Evolutionary conservation across 2,329 filamentous ascomycete species (phyloP), one percentile per base, ranked within the genome.

Genomic region (Claviceps sp.): DNA sequence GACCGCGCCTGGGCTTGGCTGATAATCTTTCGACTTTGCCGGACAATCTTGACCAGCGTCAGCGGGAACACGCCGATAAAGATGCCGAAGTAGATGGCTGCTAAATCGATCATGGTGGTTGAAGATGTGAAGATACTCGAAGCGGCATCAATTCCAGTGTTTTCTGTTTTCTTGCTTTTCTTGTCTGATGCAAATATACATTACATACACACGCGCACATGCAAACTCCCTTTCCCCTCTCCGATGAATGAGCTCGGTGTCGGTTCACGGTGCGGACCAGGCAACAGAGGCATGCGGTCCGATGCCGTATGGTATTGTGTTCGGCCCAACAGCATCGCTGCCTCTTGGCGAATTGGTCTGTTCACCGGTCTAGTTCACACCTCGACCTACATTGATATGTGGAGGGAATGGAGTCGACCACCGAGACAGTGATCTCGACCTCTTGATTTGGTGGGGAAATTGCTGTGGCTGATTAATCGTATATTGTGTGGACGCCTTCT

Each of bases 61-160:
- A 63, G 60, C 13, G 60, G 48, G n/a, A 61, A 61, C 30, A 61
- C 50, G n/a, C 60, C 61, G 7, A 62, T 3, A 22, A 62, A 62
- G 44, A 62, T 30, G 1, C 61, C 61, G 38, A 60, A 60, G 51
- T 58, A 61, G 14, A 62, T 49, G 1, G 57, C 57, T 10, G 58
- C 54, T 2, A 62, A 42, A 44, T 63, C 58, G 1, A 56, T 39
- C 52, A 48, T 55, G 17, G n/a, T 48, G n/a, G 24, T 16, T 17
- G 8, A 26, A 24, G 6, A n/a, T 34, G 30, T 34, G 30, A 34
- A 11, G 30, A 34, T 11, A 34, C 30, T 34, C 30, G 30, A 34
- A 11, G 10, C 30, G 30, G 30, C 4, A 34, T 11, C 10, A 34
- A 34, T 10, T 42, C 16, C 40, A 17, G 4, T 13, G 3, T 7